Conservation (phyloP, 2,329 filamentous ascomycete species). For the Cladosporium phlei region DNA sequence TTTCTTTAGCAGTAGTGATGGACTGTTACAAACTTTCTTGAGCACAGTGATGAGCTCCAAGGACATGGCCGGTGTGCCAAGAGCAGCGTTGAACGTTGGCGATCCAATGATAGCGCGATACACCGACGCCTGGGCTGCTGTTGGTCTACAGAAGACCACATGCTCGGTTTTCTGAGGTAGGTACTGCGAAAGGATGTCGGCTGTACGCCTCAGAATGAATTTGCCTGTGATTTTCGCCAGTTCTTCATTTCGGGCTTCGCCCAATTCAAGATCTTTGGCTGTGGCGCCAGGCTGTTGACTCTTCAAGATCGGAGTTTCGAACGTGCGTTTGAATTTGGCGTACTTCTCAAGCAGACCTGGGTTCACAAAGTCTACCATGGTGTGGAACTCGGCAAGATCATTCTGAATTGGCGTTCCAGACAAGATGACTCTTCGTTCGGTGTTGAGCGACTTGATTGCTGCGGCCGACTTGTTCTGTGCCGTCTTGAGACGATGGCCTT, state of each 20-base stretch:
- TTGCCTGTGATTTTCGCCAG: conserved; percentile 55
- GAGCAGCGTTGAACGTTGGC: conserved; percentile 56
- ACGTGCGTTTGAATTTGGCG: conserved; percentile 59
- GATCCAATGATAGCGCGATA: conserved; percentile 62
- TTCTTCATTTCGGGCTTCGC: conserved; percentile 58
- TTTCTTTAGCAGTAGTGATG: conserved; percentile 54
- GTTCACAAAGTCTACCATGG: conserved; percentile 65
- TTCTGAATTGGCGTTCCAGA: conserved; percentile 67
- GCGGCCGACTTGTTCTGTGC: conserved; percentile 64
- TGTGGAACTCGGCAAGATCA: conserved; percentile 62
- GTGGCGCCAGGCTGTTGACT: conserved; percentile 61
- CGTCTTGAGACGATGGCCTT: conserved; percentile 64
- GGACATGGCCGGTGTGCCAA: conserved; percentile 58
- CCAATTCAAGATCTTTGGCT: conserved; percentile 58
- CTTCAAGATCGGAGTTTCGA: conserved; percentile 60
- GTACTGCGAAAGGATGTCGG: conserved; percentile 62
- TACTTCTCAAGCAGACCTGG: conserved; percentile 60
- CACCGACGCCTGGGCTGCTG: conserved; percentile 54
- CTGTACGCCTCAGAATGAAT: conserved; percentile 63
- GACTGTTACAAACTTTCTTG: conserved; percentile 71
- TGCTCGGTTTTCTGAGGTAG: conserved; percentile 65
- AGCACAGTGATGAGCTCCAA: conserved; percentile 67
- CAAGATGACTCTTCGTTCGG: conserved; percentile 57
- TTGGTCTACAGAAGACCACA: conserved; percentile 62
- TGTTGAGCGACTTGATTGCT: conserved; percentile 61